A percentile compares a stretch with the other conserved stretches of the same genome.
These are phyloP conservation scores for Heimioporus sp. DNA, from an alignment of 768 basidiomycete genomes.

Conservation along the genomic window DNA sequence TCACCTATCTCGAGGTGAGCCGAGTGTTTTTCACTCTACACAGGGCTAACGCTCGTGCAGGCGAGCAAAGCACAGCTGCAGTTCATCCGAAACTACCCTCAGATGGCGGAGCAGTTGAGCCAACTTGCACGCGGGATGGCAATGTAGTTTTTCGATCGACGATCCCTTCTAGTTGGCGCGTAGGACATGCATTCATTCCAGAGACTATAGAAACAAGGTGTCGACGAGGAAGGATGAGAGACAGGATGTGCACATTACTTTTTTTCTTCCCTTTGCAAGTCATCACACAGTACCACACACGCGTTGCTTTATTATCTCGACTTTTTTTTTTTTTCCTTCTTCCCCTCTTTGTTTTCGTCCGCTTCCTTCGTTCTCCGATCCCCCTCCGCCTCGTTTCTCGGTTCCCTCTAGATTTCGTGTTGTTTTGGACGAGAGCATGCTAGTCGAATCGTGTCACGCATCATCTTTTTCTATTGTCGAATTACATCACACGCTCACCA, in stretches of 20 bases:
- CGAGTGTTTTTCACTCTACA: background rate
- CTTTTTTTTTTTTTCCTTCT: conserved; percentile 1
- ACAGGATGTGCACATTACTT: conserved; percentile 1
- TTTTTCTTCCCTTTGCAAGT: background rate
- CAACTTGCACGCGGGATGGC: conserved; percentile 43
- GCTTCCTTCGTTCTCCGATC: background rate
- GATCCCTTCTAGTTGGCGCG: conserved; percentile 5
- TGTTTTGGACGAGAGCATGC: background rate
- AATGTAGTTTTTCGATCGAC: conserved; percentile 18
- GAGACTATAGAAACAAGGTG: conserved; percentile 14
- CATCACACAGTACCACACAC: background rate
- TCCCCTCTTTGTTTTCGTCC: no score
- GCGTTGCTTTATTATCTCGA: conserved; percentile 5
- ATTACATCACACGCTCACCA: conserved; percentile 19
- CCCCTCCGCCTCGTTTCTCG: no score
- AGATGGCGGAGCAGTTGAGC: conserved; percentile 70
- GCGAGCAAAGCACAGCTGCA: conserved; percentile 81
- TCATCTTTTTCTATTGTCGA: background rate
- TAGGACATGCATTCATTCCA: conserved; percentile 7
- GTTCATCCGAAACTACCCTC: conserved; percentile 81
- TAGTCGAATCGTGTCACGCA: conserved; percentile 4
- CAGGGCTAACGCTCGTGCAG: conserved; percentile 34
- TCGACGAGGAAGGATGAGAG: conserved; percentile 3
- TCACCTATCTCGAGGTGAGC: conserved; percentile 78
- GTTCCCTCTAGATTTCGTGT: background rate